A percentile compares a stretch with the other conserved stretches of the same genome.
These are phyloP conservation scores for Xylariaceae sp. DNA, from an alignment of 2,329 filamentous ascomycete genomes.

Conservation along the genomic window DNA sequence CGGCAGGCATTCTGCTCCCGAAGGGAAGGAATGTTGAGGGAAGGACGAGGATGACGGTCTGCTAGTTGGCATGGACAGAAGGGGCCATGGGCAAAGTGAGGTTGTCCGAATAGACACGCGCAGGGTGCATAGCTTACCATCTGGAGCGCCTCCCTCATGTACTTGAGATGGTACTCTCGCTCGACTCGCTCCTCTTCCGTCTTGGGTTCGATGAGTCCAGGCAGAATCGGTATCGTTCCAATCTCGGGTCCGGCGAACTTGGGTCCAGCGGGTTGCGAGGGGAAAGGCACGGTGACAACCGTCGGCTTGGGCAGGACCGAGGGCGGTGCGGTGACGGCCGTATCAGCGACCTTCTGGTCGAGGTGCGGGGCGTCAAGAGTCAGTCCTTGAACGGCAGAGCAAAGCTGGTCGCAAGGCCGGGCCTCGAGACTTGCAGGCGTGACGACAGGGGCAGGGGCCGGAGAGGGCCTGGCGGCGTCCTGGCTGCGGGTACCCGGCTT, in stretches of 20 bases:
- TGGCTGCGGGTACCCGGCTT: constrained; percentile 24
- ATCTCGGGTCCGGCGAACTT: constrained; percentile 10
- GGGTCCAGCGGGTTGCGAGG: constrained; percentile 9
- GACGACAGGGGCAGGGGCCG: constrained; percentile 7
- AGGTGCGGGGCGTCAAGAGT: no score
- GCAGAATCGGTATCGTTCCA: constrained; percentile 15
- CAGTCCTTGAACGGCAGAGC: constrained; percentile 11
- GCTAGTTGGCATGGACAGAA: no score
- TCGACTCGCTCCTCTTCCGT: constrained; percentile 30
- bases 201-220: constrained; percentile 25
- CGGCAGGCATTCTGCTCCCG: no score
- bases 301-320: constrained; percentile 18
- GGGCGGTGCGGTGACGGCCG: no score
- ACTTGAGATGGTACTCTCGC: constrained; percentile 42
- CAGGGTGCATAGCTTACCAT: constrained; percentile 66
- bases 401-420: constrained; percentile 6
- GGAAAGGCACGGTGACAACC: constrained; percentile 16
- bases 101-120: no score
- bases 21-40: no score
- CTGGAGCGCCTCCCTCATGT: constrained; percentile 78
- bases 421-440: constrained; percentile 8
- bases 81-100: no score
- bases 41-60: no score
- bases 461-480: constrained; percentile 10
- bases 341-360: no score